These are phyloP conservation scores for Breynia disticha DNA, from an alignment of 441 rosid genomes.

Conservation along the genomic window DNA sequence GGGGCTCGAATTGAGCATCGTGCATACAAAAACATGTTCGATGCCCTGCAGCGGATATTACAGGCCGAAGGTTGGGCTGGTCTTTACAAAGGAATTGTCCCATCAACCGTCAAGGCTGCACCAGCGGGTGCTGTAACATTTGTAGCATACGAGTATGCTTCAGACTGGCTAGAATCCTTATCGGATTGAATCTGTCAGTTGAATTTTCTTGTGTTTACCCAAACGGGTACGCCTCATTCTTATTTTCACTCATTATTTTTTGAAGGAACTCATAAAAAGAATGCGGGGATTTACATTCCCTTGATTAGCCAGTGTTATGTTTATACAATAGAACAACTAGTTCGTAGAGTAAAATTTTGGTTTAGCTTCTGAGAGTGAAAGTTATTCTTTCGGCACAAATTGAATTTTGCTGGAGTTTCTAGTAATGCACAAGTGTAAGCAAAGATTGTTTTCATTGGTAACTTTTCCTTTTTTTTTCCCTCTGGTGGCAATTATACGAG, in stretches of 20 bases:
- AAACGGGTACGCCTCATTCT: constrained; percentile 20
- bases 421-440: constrained; percentile 5
- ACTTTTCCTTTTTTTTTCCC: constrained; percentile 31
- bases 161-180: constrained; percentile 74
- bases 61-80: constrained; percentile 76
- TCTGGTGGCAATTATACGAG: constrained; percentile 60
- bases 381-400: too few relatives aligned
- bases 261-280: constrained; percentile 5
- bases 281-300: neutral
- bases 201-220: constrained; percentile 4
- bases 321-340: too few relatives aligned
- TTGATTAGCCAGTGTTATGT: neutral
- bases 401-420: neutral
- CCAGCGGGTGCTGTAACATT: constrained; percentile 98
- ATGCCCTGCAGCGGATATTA: constrained; percentile 54
- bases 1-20: constrained; percentile 73
- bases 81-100: constrained; percentile 87
- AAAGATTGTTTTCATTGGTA: constrained; percentile 8
- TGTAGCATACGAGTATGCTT: constrained; percentile 61
- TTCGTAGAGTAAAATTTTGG: too few relatives aligned
- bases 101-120: constrained; percentile 96
- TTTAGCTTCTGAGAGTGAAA: too few relatives aligned
- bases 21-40: constrained; percentile 72
- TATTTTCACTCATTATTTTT: constrained; percentile 11
- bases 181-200: constrained; percentile 24